Evolutionary conservation across 805 yeast species (phyloP).

Genomic region (Ogataea dorogensis): DNA sequence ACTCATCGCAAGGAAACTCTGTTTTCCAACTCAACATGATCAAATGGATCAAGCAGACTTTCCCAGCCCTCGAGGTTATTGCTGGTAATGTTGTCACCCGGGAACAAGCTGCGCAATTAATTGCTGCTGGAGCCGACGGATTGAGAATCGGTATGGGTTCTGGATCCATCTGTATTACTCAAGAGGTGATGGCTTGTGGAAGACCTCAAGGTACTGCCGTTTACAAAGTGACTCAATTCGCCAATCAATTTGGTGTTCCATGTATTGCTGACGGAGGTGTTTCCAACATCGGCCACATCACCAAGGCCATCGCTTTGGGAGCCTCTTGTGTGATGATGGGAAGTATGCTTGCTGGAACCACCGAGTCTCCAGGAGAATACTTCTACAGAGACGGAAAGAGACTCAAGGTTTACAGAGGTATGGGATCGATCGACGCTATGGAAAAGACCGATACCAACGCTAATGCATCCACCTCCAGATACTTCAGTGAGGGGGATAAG

Average conservation of each 20-base stretch:
- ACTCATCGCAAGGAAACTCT: conserved; percentile 98
- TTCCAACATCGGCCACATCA: conserved; percentile 96
- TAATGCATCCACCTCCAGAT: conserved; percentile 97
- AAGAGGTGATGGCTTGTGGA: conserved; percentile 99
- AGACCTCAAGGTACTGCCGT: conserved; percentile 99
- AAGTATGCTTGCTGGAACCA: conserved; percentile 96
- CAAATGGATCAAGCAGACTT: conserved; percentile 80
- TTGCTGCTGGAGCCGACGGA: conserved; percentile 96
- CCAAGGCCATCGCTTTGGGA: conserved; percentile 95
- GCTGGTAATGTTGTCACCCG: conserved; percentile 99
- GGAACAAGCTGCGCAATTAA: conserved; percentile 96
- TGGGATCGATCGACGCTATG: conserved; percentile 99
- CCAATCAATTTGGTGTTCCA: conserved; percentile 95
- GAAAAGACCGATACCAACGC: conserved; percentile 83
- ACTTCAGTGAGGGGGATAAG: conserved; percentile 92
- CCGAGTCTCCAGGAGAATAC: conserved; percentile 98
- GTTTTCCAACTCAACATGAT: conserved; percentile 92
- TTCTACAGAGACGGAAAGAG: conserved; percentile 98
- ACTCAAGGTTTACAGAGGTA: conserved; percentile 96
- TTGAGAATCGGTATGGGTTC: conserved; percentile 99
- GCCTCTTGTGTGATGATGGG: conserved; percentile 99
- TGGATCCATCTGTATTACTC: conserved; percentile 98
- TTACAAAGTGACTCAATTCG: conserved; percentile 88
- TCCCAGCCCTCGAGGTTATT: conserved; percentile 80
- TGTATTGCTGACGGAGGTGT: conserved; percentile 99